A percentile compares a stretch with the other conserved stretches of the same genome.
Conservation (phyloP, 352 stramenopile species). For the Phytophthora foliorum region DNA sequence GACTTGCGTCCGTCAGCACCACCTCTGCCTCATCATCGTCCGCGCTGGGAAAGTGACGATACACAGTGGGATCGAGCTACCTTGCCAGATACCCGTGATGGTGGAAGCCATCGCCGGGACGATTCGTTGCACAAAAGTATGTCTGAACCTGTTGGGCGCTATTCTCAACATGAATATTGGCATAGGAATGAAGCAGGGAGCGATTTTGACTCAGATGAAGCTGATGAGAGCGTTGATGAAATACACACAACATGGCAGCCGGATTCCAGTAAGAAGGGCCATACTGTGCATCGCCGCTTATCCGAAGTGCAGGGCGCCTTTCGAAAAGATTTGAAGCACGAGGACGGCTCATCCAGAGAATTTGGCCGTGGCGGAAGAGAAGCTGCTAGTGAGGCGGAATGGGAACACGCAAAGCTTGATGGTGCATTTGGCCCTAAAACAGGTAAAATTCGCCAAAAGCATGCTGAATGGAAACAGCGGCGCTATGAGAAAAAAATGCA, state of each 20-base stretch:
- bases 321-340: background rate
- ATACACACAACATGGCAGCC: background rate
- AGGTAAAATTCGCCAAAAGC: slow-evolving; percentile 14
- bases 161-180: slow-evolving; percentile 12
- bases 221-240: slow-evolving; percentile 12
- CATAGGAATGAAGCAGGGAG: background rate
- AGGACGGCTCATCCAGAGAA: background rate
- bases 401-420: background rate
- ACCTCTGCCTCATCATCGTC: slow-evolving; percentile 25
- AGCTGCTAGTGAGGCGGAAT: slow-evolving; percentile 5
- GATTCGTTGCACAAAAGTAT: slow-evolving; percentile 34
- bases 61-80: slow-evolving; percentile 13
- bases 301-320: background rate
- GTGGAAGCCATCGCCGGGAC: slow-evolving; percentile 5
- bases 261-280: background rate
- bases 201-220: slow-evolving; percentile 22
- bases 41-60: slow-evolving; percentile 22
- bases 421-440: background rate
- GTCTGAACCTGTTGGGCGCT: slow-evolving; percentile 22
- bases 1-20: slow-evolving; percentile 61
- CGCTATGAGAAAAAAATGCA: slow-evolving; percentile 30
- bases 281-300: slow-evolving; percentile 18
- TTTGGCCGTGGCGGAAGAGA: slow-evolving; percentile 5
- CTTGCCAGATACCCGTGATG: background rate
- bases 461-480: slow-evolving; percentile 29